Evolutionary conservation across 208 protist species (phyloP), one percentile per base, ranked within the genome.

Genomic region (Leishmania mexicana): DNA sequence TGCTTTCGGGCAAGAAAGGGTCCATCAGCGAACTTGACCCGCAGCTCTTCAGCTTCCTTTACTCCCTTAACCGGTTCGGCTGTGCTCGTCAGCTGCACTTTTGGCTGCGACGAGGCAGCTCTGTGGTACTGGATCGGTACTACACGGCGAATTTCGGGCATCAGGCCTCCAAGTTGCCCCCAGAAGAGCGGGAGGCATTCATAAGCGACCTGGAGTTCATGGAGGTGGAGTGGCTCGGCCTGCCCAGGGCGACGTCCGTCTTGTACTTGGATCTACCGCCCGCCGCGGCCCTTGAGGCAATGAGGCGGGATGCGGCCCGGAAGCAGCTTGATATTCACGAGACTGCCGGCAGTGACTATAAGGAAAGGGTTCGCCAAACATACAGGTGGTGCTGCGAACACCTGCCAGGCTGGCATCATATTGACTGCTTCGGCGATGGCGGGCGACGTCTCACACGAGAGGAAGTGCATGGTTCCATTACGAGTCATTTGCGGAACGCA

Each of bases 91-190:
- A 93, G 67, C 85, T 98, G 77, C 79, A 74, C 10, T 91, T 87
- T 58, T 97, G 94, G 94, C 71, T 93, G 65, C 64, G 62, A 7
- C 88, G 85, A n/a, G 94, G 95, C 21, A 81, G 65, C 51, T 85
- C 82, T 38, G 90, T 98, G 47, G 80, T 98, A 77, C 85, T 97
- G 11, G 96, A 98, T 84, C 88, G 96, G 28, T 98, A 98, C 83
- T 96, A 97, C 78, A 96, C 95, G 6, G 89, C 95, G 35, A 98
- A 97, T 79, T 98, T 94, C 65, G 96, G 96, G 11, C 94, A 98
- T 82, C 96, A 98, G 75, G 94, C 89, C 38, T 93, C 90, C 40
- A 98, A 98, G 81, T 83, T 97, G 49, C 83, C 89, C 31, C 80
- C 78, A 21, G 91, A 89, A 10, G 76, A 95, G 81, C 89, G 95